These are phyloP conservation scores for Lipomyces kockii DNA, from an alignment of 805 yeast genomes.

Conservation along the genomic window DNA sequence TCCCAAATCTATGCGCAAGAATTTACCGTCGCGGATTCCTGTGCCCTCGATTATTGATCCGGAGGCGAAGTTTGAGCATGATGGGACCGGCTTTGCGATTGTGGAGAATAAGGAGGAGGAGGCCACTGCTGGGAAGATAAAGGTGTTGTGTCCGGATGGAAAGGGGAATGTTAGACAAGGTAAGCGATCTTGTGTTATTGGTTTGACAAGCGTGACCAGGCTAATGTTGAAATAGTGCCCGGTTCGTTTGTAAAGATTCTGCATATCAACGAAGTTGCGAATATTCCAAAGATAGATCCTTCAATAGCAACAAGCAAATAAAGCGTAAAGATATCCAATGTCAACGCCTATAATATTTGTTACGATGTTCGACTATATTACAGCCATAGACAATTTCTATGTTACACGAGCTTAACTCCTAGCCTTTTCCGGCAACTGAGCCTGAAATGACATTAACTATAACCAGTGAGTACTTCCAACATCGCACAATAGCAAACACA, in stretches of 20 bases:
- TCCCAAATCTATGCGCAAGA: constrained; percentile 15
- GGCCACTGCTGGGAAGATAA: constrained; percentile 15
- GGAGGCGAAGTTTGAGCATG: constrained; percentile 14
- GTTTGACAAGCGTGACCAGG: background rate
- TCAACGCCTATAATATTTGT: background rate
- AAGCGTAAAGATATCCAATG: background rate
- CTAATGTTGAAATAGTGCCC: background rate
- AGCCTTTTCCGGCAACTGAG: constrained; percentile 25
- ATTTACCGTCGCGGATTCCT: constrained; percentile 17
- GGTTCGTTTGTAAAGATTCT: constrained; percentile 16
- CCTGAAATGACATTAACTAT: constrained; percentile 31
- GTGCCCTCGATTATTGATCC: constrained; percentile 3
- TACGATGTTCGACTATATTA: background rate
- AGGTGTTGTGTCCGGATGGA: constrained; percentile 19
- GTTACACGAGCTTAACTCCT: background rate
- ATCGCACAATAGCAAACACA: background rate
- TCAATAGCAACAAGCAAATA: constrained; percentile 5
- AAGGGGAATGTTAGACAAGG: constrained; percentile 1
- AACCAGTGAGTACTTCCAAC: background rate
- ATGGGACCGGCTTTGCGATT: constrained; percentile 17
- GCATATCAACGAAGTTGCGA: constrained; percentile 31
- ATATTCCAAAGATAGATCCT: constrained; percentile 24
- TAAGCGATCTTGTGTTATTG: background rate
- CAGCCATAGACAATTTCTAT: background rate
- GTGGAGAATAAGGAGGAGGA: constrained; percentile 22